Evolutionary conservation across 2,329 filamentous ascomycete genomes (phyloP), one percentile per base, ranked within the genome.

Genomic region (Claviceps purpurea): DNA sequence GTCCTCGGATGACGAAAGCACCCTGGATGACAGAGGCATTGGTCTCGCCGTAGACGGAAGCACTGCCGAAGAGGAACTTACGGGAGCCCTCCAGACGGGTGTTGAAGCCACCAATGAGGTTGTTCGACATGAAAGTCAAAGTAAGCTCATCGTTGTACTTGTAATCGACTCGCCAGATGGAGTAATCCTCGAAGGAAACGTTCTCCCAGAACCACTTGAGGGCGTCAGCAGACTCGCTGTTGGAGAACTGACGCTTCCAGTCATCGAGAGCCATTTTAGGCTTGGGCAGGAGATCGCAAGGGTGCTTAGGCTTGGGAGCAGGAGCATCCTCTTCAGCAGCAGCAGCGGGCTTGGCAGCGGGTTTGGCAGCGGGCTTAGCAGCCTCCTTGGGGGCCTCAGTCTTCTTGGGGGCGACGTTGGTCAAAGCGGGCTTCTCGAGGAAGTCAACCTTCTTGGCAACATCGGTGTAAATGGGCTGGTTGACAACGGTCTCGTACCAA

Each of bases 71-170:
- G 69, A 98, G 73, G 81, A 89, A 95, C 85, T 98, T 98, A 78
- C 93, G 90, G 68, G 89, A 95, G 59, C 70, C 93, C 81, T 98
- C 93, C 56, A 98, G 88, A 79, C 93, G 93, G 71, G 82, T 81
- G 77, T 96, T 95, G 82, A 98, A 95, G 70, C 93, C 93, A 73
- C 87, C 90, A 69, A 98, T 91, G 72, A 97, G 77, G 82, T 98
- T 98, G 80, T 86, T 88, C 63, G 89, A 91, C 93, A 98, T 98
- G 87, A 98, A 98, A 67, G 86, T 87, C 73, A 93, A 77, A 67
- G 89, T 96, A 61, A 98, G 81, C 83, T 98, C 93, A 56, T 95
- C 84, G 74, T 96, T 95, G 81, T 98, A 98, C 84, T 95, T 96
- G 84, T 95, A 98, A 74, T 90, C 85, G 63, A 90, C 76, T 70